Percentiles rank a stretch among this genome's conserved stretches.
Conservation (phyloP, 208 protist species). For the Leishmania tropica region DNA sequence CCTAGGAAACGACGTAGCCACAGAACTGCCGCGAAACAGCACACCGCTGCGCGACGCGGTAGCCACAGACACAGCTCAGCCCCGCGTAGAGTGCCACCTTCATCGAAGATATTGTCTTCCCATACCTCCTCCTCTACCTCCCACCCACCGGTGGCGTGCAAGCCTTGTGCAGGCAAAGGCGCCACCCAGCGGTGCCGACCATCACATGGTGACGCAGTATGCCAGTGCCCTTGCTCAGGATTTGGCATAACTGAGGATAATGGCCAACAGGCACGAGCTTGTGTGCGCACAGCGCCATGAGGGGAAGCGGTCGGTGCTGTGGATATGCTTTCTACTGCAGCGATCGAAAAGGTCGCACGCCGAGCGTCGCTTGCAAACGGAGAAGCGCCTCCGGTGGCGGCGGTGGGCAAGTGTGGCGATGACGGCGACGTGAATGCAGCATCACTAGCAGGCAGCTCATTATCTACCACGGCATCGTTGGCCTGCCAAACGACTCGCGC, state of each 20-base stretch:
- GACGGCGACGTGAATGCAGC: not conserved
- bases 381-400: not conserved
- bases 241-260: not conserved
- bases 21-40: not conserved
- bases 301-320: not conserved
- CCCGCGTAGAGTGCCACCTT: not conserved
- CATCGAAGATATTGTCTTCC: conserved; percentile 11
- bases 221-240: not conserved
- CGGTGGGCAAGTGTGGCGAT: not conserved
- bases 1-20: not conserved
- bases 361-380: not conserved
- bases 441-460: not conserved
- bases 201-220: not conserved
- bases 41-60: not conserved
- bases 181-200: not conserved
- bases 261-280: not conserved
- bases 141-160: not conserved
- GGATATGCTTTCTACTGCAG: not conserved
- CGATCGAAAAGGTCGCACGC: not conserved
- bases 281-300: not conserved
- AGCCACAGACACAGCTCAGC: conserved; percentile 7
- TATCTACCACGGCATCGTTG: not conserved
- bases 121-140: not conserved
- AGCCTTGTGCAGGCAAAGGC: not conserved
- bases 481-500: conserved; percentile 8